Conservation (phyloP, 371 early-diverging fungal species). For the Fennellomyces sp. region DNA sequence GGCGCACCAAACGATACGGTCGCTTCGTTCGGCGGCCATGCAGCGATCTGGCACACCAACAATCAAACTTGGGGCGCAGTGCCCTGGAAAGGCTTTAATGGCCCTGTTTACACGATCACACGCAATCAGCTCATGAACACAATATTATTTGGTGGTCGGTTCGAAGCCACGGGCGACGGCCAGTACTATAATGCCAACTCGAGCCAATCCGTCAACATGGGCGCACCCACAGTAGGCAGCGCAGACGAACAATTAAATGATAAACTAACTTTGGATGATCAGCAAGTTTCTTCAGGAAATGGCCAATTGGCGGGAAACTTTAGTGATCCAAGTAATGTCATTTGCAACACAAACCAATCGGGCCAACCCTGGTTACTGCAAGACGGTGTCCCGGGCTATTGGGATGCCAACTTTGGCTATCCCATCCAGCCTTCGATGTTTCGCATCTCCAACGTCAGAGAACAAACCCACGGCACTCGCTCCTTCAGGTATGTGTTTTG, state of each 20-base stretch:
- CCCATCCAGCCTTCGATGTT: slow-evolving; percentile 67
- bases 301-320: slow-evolving; percentile 23
- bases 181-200: slow-evolving; percentile 30
- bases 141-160: slow-evolving; percentile 46
- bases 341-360: slow-evolving; percentile 26
- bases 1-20: slow-evolving; percentile 17
- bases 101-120: slow-evolving; percentile 49
- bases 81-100: slow-evolving; percentile 58
- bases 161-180: slow-evolving; percentile 47
- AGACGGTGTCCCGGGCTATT: slow-evolving; percentile 73
- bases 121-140: slow-evolving; percentile 20
- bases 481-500: slow-evolving; percentile 63
- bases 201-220: slow-evolving; percentile 36
- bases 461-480: slow-evolving; percentile 61
- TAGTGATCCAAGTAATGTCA: slow-evolving; percentile 32
- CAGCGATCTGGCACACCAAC: slow-evolving; percentile 44
- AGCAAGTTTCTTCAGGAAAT: slow-evolving; percentile 52
- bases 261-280: slow-evolving; percentile 8
- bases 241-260: neutral
- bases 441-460: slow-evolving; percentile 64
- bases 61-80: slow-evolving; percentile 48
- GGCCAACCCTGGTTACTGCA: slow-evolving; percentile 65
- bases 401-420: slow-evolving; percentile 63
- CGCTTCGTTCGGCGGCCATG: slow-evolving; percentile 41
- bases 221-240: slow-evolving; percentile 30